These are phyloP conservation scores for Alopecurus myosuroides DNA, from an alignment of 176 grass and related monocot species.

Conservation along the genomic window DNA sequence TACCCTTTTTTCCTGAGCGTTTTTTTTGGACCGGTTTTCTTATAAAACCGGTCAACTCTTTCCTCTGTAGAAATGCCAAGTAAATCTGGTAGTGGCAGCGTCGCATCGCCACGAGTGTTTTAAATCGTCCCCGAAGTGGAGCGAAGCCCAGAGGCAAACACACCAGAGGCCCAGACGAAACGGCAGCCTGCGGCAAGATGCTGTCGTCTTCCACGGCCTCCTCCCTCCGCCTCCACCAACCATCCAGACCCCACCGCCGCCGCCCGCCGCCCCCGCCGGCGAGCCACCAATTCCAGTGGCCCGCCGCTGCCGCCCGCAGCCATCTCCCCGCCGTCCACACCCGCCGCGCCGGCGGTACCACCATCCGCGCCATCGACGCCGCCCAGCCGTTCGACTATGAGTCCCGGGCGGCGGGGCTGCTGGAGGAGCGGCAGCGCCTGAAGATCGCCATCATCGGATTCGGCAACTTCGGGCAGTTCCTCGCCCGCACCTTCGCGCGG, in stretches of 20 bases:
- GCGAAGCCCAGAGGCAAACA: neutral
- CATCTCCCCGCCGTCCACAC: neutral
- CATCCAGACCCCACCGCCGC: constrained; percentile 6
- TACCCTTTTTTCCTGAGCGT: too few relatives aligned
- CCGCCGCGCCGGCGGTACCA: neutral
- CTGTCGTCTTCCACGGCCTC: constrained; percentile 35
- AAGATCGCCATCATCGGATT: constrained; percentile 93
- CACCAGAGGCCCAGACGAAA: neutral
- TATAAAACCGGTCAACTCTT: too few relatives aligned
- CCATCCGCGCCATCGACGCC: constrained; percentile 45
- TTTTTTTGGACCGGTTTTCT: too few relatives aligned
- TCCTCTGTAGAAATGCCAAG: too few relatives aligned
- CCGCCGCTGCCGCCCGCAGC: neutral
- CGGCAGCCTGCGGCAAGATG: constrained; percentile 18
- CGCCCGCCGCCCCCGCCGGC: neutral
- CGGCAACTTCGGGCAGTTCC: constrained; percentile 85
- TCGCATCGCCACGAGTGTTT: neutral
- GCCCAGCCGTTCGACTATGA: constrained; percentile 69
- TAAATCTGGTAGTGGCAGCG: too few relatives aligned
- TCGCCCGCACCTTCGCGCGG: constrained; percentile 50
- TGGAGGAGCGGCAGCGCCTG: constrained; percentile 53
- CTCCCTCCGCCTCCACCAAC: constrained; percentile 36
- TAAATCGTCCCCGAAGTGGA: neutral
- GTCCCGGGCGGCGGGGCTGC: constrained; percentile 40
- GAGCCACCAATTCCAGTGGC: neutral